phyloP scores from a whole-genome alignment of 345 rosid species.

The Corymbia maculata region DNA sequence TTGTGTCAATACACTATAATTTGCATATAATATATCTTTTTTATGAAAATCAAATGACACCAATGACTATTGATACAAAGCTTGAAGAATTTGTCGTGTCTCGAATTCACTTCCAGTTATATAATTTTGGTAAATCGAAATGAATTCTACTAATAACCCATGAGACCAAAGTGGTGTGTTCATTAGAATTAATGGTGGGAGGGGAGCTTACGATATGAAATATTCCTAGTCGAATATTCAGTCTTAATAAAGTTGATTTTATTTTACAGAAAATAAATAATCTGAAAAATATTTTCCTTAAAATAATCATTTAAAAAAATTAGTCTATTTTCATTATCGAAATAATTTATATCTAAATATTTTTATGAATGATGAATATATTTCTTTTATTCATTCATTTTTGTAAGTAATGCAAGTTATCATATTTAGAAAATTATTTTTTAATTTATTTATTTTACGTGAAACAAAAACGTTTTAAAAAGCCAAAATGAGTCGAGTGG shows the following conservation, averaged over 20 bases:
- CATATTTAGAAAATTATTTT: no score
- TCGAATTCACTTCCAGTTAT: rapidly evolving
- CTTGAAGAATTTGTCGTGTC: rapidly evolving
- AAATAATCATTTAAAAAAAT: no score
- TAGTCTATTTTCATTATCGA: not conserved
- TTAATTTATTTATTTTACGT: not conserved
- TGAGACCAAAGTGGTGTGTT: not conserved
- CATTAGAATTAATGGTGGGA: not conserved
- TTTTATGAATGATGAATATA: no score
- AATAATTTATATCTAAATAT: no score
- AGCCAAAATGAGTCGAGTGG: not conserved
- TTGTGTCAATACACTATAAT: not conserved
- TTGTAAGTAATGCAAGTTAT: not conserved
- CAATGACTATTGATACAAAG: rapidly evolving
- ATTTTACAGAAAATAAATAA: not conserved
- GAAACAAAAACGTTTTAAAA: rapidly evolving
- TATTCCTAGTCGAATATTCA: not conserved
- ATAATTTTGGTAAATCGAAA: not conserved
- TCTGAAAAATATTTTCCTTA: no score
- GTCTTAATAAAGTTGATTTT: rapidly evolving
- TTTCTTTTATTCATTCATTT: no score
- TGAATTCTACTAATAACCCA: not conserved
- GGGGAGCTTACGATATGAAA: not conserved
- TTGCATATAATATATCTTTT: not conserved
- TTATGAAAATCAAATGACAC: not conserved